Conservation (phyloP, 2,329 filamentous ascomycete species). For the Venturia effusa region DNA sequence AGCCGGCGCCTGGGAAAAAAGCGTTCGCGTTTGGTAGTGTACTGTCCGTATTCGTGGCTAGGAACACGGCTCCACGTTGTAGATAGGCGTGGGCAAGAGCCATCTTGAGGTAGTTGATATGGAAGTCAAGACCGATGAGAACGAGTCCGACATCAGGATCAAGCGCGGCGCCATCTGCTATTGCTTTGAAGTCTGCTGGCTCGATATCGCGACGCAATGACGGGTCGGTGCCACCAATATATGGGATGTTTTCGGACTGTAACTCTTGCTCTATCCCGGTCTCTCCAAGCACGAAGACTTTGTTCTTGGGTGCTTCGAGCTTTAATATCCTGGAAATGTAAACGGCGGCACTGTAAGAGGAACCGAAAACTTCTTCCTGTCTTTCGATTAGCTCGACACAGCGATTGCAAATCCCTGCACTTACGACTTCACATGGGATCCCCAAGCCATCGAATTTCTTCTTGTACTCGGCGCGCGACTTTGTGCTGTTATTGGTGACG, state of each 20-base stretch:
- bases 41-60: slow-evolving; percentile 88
- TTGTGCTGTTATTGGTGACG: slow-evolving; percentile 98
- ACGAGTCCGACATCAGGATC: slow-evolving; percentile 87
- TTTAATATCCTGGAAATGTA: slow-evolving; percentile 91
- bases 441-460: slow-evolving; percentile 77
- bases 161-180: slow-evolving; percentile 62
- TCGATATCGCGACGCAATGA: slow-evolving; percentile 65
- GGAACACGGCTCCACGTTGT: slow-evolving; percentile 67
- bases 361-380: slow-evolving; percentile 88
- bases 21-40: slow-evolving; percentile 72
- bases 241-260: slow-evolving; percentile 63
- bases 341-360: slow-evolving; percentile 86
- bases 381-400: neutral
- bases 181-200: slow-evolving; percentile 65
- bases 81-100: slow-evolving; percentile 80
- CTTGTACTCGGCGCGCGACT: slow-evolving; percentile 83
- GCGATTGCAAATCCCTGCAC: slow-evolving; percentile 13
- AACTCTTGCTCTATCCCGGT: slow-evolving; percentile 85
- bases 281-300: slow-evolving; percentile 91
- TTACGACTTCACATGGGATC: slow-evolving; percentile 60
- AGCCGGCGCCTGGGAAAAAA: slow-evolving; percentile 86
- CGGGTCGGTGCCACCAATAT: slow-evolving; percentile 79
- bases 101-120: slow-evolving; percentile 91
- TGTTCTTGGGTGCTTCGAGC: slow-evolving; percentile 67
- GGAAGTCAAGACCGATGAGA: slow-evolving; percentile 82